Percentiles rank a stretch among this genome's conserved stretches.
Conservation (phyloP, 495 filamentous ascomycete species). For the Xylaria sp. region DNA sequence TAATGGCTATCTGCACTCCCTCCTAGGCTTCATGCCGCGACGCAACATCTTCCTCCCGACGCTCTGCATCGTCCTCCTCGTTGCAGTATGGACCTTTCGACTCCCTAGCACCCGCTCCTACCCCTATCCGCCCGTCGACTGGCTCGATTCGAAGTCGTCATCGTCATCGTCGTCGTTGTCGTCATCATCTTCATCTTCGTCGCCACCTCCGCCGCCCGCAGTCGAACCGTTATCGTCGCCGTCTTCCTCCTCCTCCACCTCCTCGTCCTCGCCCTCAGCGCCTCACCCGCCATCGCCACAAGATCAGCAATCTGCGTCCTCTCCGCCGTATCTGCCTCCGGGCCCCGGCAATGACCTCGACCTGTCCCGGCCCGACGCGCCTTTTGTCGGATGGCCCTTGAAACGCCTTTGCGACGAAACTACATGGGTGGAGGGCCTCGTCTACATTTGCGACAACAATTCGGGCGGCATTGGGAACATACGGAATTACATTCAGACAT, state of each 20-base stretch:
- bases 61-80: slow-evolving; percentile 42
- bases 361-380: slow-evolving; percentile 45
- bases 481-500: slow-evolving; percentile 60
- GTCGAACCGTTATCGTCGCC: slow-evolving; percentile 28
- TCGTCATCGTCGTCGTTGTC: slow-evolving; percentile 10
- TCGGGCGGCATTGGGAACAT: slow-evolving; percentile 62
- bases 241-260: slow-evolving; percentile 15
- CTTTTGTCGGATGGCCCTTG: slow-evolving; percentile 59
- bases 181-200: not conserved
- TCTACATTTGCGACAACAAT: slow-evolving; percentile 61
- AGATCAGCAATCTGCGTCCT: not conserved
- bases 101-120: slow-evolving; percentile 26
- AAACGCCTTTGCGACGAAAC: slow-evolving; percentile 53
- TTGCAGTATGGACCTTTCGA: slow-evolving; percentile 38
- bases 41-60: slow-evolving; percentile 39
- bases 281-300: slow-evolving; percentile 1
- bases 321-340: not conserved
- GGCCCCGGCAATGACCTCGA: slow-evolving; percentile 35
- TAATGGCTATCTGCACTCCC: slow-evolving; percentile 40
- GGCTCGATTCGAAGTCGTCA: slow-evolving; percentile 35
- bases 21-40: slow-evolving; percentile 45
- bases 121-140: slow-evolving; percentile 26
- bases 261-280: slow-evolving; percentile 14
- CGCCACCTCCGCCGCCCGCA: slow-evolving; percentile 7
- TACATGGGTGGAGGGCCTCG: slow-evolving; percentile 47